Conservation (phyloP, 495 filamentous ascomycete species). For the Daldinia bambusicola region DNA sequence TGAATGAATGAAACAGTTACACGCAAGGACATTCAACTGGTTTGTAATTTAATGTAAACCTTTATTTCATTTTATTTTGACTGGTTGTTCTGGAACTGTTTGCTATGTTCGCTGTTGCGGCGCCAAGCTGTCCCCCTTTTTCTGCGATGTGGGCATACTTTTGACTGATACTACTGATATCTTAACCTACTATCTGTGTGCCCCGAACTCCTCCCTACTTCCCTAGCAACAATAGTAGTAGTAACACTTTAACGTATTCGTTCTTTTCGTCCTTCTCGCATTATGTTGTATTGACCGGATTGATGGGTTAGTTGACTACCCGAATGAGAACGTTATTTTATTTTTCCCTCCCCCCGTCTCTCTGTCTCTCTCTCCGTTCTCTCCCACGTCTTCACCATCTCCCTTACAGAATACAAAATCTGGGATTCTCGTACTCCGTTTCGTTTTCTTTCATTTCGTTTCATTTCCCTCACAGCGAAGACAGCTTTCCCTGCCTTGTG, state of each 20-base stretch:
- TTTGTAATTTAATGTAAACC: too few relatives aligned
- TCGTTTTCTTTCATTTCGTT: too few relatives aligned
- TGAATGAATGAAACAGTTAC: too few relatives aligned
- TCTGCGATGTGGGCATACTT: conserved; percentile 32
- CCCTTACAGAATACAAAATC: too few relatives aligned
- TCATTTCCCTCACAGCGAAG: too few relatives aligned
- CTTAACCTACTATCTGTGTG: background rate
- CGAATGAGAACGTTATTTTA: background rate
- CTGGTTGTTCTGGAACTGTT: conserved; percentile 9
- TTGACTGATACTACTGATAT: background rate
- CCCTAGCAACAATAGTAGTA: background rate
- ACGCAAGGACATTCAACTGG: too few relatives aligned
- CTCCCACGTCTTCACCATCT: too few relatives aligned
- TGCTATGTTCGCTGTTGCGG: conserved; percentile 3
- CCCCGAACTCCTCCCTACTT: background rate
- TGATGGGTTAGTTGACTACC: background rate
- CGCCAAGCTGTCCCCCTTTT: conserved; percentile 16
- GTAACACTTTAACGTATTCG: background rate
- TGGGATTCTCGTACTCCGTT: too few relatives aligned
- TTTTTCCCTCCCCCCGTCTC: background rate
- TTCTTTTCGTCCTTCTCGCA: conserved; percentile 3
- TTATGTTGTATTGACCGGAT: background rate
- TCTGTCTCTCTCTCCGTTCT: background rate
- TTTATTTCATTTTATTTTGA: conserved; percentile 11
- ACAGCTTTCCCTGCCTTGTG: background rate